phyloP scores from a whole-genome alignment of 331 rosid genomes.

The Quercus tomentella region DNA sequence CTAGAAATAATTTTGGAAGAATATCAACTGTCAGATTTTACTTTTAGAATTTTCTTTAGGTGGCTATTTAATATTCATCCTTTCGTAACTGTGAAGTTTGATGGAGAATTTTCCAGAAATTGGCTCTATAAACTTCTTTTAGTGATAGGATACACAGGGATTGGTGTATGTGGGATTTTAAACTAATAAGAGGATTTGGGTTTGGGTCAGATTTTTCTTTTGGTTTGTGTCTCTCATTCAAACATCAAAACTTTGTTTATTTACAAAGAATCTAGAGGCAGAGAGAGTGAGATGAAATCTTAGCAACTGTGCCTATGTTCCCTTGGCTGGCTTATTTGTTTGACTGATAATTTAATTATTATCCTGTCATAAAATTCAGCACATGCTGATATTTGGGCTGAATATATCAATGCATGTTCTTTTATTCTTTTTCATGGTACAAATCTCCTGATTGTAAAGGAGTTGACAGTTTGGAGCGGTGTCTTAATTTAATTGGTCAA shows the following conservation, averaged over 20 bases:
- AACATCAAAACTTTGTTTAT: neutral
- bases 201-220: neutral
- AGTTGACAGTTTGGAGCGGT: neutral
- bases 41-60: neutral
- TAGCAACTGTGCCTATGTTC: neutral
- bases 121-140: neutral
- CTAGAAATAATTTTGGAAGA: neutral
- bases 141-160: neutral
- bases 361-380: neutral
- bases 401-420: neutral
- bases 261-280: neutral
- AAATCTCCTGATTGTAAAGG: neutral
- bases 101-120: neutral
- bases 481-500: neutral
- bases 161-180: neutral
- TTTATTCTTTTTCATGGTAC: too few relatives aligned
- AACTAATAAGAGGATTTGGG: neutral
- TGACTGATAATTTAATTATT: neutral
- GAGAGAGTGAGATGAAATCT: neutral
- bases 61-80: neutral
- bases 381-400: neutral
- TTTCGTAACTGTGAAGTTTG: neutral
- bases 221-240: neutral
- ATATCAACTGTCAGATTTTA: neutral
- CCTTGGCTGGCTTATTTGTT: neutral